Evolutionary conservation across 345 rosid species (phyloP).

Genomic region (Sapria himalayana): DNA sequence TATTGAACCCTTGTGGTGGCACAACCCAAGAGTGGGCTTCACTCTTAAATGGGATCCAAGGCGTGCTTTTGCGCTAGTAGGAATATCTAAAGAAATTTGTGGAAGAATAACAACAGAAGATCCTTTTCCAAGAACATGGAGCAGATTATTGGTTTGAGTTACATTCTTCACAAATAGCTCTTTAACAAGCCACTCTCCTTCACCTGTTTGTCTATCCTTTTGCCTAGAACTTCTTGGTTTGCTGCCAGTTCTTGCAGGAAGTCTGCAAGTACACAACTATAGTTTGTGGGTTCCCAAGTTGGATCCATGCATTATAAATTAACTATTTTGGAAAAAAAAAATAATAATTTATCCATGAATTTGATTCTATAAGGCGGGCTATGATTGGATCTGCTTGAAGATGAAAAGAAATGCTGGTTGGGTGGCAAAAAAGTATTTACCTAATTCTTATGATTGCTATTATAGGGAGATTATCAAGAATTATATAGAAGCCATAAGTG

Average conservation of each 20-base stretch:
- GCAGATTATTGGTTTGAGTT: slow-evolving; percentile 43
- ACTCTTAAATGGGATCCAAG: slow-evolving; percentile 43
- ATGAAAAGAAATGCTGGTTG: too few species aligned
- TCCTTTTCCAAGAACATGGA: slow-evolving; percentile 58
- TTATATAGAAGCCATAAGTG: too few species aligned
- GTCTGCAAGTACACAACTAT: slow-evolving; percentile 32
- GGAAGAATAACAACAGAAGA: slow-evolving; percentile 62
- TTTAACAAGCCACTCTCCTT: slow-evolving; percentile 71
- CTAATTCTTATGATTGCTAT: too few species aligned
- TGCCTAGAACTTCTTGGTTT: slow-evolving; percentile 89
- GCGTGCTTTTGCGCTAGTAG: slow-evolving; percentile 48
- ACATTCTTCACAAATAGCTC: slow-evolving; percentile 54
- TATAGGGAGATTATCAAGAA: too few species aligned
- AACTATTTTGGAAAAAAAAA: too few species aligned
- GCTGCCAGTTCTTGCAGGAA: slow-evolving; percentile 23
- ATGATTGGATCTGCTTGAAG: too few species aligned
- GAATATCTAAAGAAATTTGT: slow-evolving; percentile 41
- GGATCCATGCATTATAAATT: too few species aligned
- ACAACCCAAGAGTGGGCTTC: slow-evolving; percentile 16
- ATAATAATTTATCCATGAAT: too few species aligned
- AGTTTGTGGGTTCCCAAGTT: too few species aligned
- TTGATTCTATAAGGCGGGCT: too few species aligned
- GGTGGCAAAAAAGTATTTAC: too few species aligned
- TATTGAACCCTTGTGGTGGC: slow-evolving; percentile 16
- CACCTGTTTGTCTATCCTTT: slow-evolving; percentile 73